A percentile compares a stretch with the other conserved stretches of the same genome.
phyloP scores from a whole-genome alignment of 2,329 filamentous ascomycete species.

The Neurospora crassa region DNA sequence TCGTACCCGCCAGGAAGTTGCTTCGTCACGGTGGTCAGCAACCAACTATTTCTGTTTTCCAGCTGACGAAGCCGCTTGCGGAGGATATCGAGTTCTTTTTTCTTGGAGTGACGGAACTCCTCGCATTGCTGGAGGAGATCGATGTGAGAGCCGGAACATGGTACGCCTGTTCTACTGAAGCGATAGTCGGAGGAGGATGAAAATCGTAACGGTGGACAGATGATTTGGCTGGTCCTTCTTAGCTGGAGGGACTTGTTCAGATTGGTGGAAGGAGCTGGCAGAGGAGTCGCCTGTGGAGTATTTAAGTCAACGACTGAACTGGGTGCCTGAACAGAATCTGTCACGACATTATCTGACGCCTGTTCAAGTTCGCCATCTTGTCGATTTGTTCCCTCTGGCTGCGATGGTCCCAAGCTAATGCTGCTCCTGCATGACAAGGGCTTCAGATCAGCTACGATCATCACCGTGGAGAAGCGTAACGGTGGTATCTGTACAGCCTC shows the following conservation, averaged over 20 bases:
- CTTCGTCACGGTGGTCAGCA: slow-evolving; percentile 29
- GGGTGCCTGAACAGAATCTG: not conserved
- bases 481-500: not conserved
- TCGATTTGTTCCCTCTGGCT: not conserved
- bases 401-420: not conserved
- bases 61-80: slow-evolving; percentile 31
- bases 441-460: slow-evolving; percentile 8
- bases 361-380: not conserved
- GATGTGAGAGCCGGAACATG: slow-evolving; percentile 16
- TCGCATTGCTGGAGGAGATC: slow-evolving; percentile 31
- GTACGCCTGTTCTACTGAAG: not conserved
- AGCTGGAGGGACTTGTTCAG: not conserved
- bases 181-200: not conserved
- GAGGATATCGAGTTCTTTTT: slow-evolving; percentile 34
- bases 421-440: slow-evolving; percentile 3
- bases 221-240: not conserved
- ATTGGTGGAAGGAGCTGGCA: not conserved
- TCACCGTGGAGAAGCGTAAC: slow-evolving; percentile 6
- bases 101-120: slow-evolving; percentile 30
- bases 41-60: slow-evolving; percentile 37
- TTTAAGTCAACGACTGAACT: not conserved
- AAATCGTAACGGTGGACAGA: not conserved
- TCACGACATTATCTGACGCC: not conserved
- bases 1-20: not conserved
- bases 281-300: not conserved